A percentile compares a stretch with the other conserved stretches of the same genome.
phyloP scores from a whole-genome alignment of 768 basidiomycete genomes.

The Tylopilus subfusipes region DNA sequence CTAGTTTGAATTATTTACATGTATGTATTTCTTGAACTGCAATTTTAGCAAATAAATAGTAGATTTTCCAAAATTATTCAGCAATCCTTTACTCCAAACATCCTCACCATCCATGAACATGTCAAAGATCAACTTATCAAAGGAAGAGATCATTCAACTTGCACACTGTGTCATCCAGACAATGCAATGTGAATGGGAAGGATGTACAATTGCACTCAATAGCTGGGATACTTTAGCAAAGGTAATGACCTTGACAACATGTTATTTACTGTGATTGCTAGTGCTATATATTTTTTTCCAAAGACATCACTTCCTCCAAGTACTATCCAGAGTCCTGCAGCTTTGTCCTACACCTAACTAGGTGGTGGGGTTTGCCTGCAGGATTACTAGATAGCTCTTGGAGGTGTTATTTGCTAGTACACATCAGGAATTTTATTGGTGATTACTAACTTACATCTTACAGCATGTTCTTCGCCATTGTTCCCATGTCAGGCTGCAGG shows the following conservation, averaged over 20 bases:
- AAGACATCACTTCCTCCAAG: neutral
- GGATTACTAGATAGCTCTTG: conserved; percentile 20
- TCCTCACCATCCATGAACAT: conserved; percentile 15
- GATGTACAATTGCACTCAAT: conserved; percentile 24
- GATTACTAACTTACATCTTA: conserved; percentile 8
- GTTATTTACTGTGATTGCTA: conserved; percentile 7
- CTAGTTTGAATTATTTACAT: conserved; percentile 8
- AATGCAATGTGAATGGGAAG: conserved; percentile 31
- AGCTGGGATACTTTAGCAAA: conserved; percentile 29
- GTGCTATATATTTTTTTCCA: neutral
- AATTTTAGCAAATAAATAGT: neutral
- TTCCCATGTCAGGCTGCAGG: conserved; percentile 14
- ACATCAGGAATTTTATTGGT: neutral
- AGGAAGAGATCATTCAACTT: conserved; percentile 16
- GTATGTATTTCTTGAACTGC: neutral
- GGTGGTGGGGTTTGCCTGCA: conserved; percentile 16
- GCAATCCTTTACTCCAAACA: neutral
- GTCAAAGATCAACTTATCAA: conserved; percentile 20
- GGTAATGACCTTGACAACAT: conserved; percentile 20
- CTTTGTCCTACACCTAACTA: conserved; percentile 5
- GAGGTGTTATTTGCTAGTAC: conserved; percentile 2
- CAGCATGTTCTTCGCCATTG: conserved; percentile 30
- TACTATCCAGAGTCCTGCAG: conserved; percentile 13
- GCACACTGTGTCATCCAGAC: conserved; percentile 24
- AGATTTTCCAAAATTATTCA: neutral